Evolutionary conservation across 83 land plant genomes (phyloP).

Genomic region (Picea abies): DNA sequence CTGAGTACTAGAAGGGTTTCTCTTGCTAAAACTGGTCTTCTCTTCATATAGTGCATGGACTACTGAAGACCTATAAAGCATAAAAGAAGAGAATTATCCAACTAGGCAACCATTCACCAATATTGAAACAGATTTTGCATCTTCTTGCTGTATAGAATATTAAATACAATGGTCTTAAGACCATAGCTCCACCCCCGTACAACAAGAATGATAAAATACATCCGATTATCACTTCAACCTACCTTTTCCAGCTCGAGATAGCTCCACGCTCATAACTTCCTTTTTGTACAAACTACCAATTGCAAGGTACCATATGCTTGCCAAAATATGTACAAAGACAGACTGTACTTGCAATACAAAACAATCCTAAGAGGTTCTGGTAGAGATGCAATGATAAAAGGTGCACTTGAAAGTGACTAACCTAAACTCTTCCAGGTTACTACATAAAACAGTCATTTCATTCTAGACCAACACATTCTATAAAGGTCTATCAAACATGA

Average conservation of each 20-base stretch:
- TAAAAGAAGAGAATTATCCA: background rate
- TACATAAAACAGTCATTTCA: background rate
- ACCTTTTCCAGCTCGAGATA: background rate
- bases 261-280: background rate
- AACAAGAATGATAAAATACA: background rate
- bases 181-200: background rate
- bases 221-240: background rate
- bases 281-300: background rate
- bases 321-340: background rate
- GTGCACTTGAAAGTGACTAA: background rate
- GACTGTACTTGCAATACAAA: background rate
- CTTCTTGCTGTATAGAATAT: background rate
- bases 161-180: background rate
- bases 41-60: slow-evolving; percentile 5
- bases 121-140: background rate
- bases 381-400: background rate
- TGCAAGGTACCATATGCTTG: background rate
- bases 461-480: background rate
- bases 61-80: slow-evolving; percentile 3
- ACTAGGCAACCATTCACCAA: background rate
- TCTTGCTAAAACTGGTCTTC: background rate
- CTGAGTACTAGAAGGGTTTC: background rate
- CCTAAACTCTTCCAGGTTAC: background rate
- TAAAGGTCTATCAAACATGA: background rate
- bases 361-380: background rate